Conservation (phyloP, 192 early-diverging fungal species). For the Backusella westeae region DNA sequence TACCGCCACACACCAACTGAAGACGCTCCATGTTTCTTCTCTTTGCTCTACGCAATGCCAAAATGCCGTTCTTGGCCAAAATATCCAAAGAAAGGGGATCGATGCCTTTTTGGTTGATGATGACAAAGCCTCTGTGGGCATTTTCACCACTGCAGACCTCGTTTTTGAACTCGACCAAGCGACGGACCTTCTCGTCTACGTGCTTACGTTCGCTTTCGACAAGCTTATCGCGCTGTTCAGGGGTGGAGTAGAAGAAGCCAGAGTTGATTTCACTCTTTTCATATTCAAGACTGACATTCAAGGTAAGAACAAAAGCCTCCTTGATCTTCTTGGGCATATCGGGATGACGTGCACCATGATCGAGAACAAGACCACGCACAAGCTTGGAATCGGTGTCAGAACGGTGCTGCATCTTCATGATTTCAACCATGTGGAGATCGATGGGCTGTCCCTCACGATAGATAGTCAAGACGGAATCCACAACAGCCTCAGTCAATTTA, state of each 20-base stretch:
- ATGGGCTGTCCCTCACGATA: constrained; percentile 79
- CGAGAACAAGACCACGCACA: constrained; percentile 93
- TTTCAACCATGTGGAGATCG: constrained; percentile 99
- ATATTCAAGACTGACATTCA: constrained; percentile 98
- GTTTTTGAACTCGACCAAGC: constrained; percentile 97
- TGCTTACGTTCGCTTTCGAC: constrained; percentile 96
- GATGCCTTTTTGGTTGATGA: constrained; percentile 99
- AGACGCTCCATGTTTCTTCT: constrained; percentile 99
- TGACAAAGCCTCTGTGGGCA: constrained; percentile 86
- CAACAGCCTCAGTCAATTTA: constrained; percentile 91
- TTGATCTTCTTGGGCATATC: constrained; percentile 97
- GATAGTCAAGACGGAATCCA: constrained; percentile 93
- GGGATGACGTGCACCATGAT: constrained; percentile 98
- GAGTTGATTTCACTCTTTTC: constrained; percentile 99
- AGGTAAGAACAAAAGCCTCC: constrained; percentile 90
- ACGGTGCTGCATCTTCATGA: constrained; percentile 99
- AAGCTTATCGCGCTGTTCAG: constrained; percentile 98
- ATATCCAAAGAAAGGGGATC: constrained; percentile 98
- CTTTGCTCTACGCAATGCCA: constrained; percentile 96
- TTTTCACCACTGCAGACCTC: constrained; percentile 78
- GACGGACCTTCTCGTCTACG: constrained; percentile 91
- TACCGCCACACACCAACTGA: constrained; percentile 92
- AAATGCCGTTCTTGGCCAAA: constrained; percentile 91
- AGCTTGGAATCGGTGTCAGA: constrained; percentile 91
- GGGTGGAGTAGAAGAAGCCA: constrained; percentile 96